Evolutionary conservation across 139 green algal genomes (phyloP), one percentile per base, ranked within the genome.

Genomic region (Ettlia oleoabundans): DNA sequence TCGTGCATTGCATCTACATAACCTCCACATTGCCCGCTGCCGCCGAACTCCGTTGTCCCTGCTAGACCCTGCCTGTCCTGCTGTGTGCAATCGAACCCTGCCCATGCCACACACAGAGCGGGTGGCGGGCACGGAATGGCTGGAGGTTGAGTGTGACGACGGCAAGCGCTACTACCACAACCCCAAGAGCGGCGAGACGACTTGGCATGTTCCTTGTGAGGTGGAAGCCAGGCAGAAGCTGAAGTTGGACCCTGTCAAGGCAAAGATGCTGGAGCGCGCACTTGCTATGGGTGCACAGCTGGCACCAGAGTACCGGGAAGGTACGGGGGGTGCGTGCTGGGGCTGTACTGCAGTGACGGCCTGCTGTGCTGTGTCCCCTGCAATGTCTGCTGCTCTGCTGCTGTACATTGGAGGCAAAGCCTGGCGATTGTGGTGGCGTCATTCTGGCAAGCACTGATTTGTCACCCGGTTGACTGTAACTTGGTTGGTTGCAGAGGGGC

Each of bases 121-220:
- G 2, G 85, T 97, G 24, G 42, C 74, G 6, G 91, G 88, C 53
- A 97, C 92, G 0, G 80, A 89, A 2, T 98, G 95, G 95, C 86
- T 85, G 38, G 89, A 97, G 82, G 95, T 98, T 67, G 89, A 78
- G 68, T 97, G 91, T 80, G 73, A 91, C 18, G 91, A 96, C 42
- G 92, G 91, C 18, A 84, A 91, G 35, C 88, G 87, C 19, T 98
- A 98, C 64, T 98, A 91, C 79, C 94, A 93, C 89, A 90, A 95
- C 67, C 47, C 78, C 1, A 66, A 79, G 1, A 86, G 58, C 5
- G 32, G 85, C 64, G 84, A 92, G 66, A 94, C 89, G 5, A 85
- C 82, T 2, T 95, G 91, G 91, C 70, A 88, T 22, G 78, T 89
- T 18, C 91, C 91, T 22, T 5, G 18, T 22, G 55, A 63, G 42